A percentile compares a stretch with the other conserved stretches of the same genome.
phyloP scores from a whole-genome alignment of 768 basidiomycete species.

The Trametes cubensis region DNA sequence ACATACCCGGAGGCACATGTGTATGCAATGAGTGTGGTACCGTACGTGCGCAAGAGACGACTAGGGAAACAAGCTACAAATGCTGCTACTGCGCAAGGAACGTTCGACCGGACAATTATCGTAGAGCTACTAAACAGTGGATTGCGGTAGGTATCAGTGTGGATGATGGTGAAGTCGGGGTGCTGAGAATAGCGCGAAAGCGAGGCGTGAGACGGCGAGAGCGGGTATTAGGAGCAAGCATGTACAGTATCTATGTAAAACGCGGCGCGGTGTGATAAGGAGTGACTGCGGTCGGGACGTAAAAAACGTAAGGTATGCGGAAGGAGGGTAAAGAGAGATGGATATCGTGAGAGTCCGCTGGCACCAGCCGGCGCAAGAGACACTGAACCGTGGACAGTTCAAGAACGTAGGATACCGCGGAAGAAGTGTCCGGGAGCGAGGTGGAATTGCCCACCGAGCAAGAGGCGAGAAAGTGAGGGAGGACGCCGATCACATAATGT shows the following conservation, averaged over 20 bases:
- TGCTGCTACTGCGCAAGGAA: slow-evolving; percentile 2
- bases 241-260: slow-evolving; percentile 7
- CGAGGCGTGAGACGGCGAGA: slow-evolving; percentile 8
- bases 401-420: background rate
- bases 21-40: background rate
- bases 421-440: background rate
- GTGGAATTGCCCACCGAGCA: no score
- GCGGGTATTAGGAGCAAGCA: slow-evolving; percentile 5
- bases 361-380: background rate
- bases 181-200: slow-evolving; percentile 18
- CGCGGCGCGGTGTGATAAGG: slow-evolving; percentile 1
- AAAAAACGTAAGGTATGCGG: slow-evolving; percentile 9
- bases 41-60: background rate
- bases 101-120: slow-evolving; percentile 9
- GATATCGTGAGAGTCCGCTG: background rate
- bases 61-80: slow-evolving; percentile 7
- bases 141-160: slow-evolving; percentile 6
- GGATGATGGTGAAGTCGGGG: background rate
- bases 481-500: slow-evolving; percentile 40
- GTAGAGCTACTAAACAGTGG: slow-evolving; percentile 17
- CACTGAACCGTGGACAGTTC: background rate
- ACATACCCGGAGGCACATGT: background rate
- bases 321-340: background rate
- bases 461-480: no score
- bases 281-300: slow-evolving; percentile 19